Evolutionary conservation across 139 green algal species (phyloP), one percentile per base, ranked within the genome.

Genomic region (Micractinium sp.): DNA sequence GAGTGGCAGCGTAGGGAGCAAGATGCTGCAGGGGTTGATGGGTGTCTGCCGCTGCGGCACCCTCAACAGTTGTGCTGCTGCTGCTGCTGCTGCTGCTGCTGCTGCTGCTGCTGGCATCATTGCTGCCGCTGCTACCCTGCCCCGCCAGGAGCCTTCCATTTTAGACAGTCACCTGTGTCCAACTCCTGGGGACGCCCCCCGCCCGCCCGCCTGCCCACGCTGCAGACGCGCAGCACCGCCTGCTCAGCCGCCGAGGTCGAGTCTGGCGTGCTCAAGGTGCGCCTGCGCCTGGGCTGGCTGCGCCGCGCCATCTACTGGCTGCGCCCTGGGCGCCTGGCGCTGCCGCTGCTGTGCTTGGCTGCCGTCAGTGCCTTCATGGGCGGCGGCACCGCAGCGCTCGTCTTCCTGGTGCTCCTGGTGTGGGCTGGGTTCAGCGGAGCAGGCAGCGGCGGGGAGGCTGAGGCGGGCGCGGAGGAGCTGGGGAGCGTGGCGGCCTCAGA

Each of bases 181-280:
- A 9, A 56, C 47, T 16, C 47, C 47, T 56, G 47, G 5, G 47
- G 15, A 16, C 60, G 15, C 60, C 60, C 16, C 15, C 63, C 18
- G 63, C 22, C 63, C 18, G 22, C 20, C 63, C 63, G n/a, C 41
- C 47, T 84, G 39, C 25, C 29, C 29, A 14, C 23, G 1, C 18
- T 41, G 76, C 86, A 89, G 86, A 78, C 76, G 25, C 76, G 86
- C 36, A 82, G 61, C 75, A 60, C 76, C 14, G 66, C 36, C 25
- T 53, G 83, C 25, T 87, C 86, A n/a, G 47, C 81, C 4, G 87
- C 92, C 3, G 87, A 94, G 84, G 74, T 94, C 3, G 35, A 92
- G 69, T 69, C 69, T 0, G 90, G 78, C n/a, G 74, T n/a, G 20
- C 38, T 94, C 36, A 71, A 83, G 35, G 66, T 94, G 9, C 77